A percentile compares a stretch with the other conserved stretches of the same genome.
Evolutionary conservation across 1,284 basidiomycete species (phyloP).

Genomic region (Sphagnurus paluster): DNA sequence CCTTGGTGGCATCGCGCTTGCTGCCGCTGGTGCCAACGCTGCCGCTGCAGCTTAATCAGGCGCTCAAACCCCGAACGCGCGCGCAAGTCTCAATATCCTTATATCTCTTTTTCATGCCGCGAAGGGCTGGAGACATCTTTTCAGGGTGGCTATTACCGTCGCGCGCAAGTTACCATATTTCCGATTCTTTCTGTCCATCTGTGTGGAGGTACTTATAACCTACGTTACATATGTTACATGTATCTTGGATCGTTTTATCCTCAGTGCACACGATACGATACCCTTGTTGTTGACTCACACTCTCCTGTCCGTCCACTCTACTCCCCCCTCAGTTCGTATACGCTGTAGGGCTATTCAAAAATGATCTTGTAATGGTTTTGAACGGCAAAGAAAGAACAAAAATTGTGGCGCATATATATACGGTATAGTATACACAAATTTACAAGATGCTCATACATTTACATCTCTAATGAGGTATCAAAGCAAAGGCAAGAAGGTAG

Average conservation of each 20-base stretch:
- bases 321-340: no score
- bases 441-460: slow-evolving; percentile 3
- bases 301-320: not conserved
- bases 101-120: not conserved
- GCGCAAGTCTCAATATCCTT: not conserved
- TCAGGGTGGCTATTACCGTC: not conserved
- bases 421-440: not conserved
- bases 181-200: not conserved
- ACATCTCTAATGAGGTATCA: not conserved
- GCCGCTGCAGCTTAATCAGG: no score
- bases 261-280: no score
- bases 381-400: not conserved
- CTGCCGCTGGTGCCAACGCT: slow-evolving; percentile 18
- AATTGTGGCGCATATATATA: no score
- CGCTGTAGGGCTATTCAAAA: no score
- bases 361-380: no score
- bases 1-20: slow-evolving; percentile 34
- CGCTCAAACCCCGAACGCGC: slow-evolving; percentile 9
- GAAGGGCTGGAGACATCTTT: not conserved
- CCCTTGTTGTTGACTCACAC: not conserved
- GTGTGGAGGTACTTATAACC: not conserved
- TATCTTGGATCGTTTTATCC: no score
- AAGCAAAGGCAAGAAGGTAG: not conserved
- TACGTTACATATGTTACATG: no score
- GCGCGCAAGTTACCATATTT: no score